Conservation (phyloP, 306 rosid species). For the Lupinus albus region DNA sequence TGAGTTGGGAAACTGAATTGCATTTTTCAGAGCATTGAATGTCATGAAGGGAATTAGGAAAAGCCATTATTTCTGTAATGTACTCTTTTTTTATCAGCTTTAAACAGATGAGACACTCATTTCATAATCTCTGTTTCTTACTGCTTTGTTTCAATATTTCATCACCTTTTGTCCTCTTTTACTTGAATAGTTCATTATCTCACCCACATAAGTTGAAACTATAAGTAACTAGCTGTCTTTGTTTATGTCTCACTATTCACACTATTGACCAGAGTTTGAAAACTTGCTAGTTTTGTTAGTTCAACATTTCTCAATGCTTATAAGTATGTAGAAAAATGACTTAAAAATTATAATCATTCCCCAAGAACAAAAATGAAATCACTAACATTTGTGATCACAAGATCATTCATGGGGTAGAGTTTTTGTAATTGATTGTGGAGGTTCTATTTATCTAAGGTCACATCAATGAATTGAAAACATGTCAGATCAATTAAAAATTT, state of each 20-base stretch:
- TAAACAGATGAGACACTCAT: conserved; percentile 29
- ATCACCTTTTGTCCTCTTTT: conserved; percentile 2
- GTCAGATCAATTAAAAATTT: too few relatives aligned
- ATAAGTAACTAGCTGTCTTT: conserved; percentile 39
- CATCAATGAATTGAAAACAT: too few relatives aligned
- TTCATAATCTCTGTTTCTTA: conserved; percentile 28
- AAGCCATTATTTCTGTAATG: conserved; percentile 43
- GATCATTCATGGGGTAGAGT: conserved; percentile 45
- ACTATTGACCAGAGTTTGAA: conserved; percentile 23
- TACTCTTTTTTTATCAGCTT: conserved; percentile 42
- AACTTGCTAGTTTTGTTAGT: conserved; percentile 33
- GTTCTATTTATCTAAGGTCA: conserved; percentile 35
- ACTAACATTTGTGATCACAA: conserved; percentile 49
- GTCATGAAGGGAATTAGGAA: conserved; percentile 44
- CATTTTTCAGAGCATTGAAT: conserved; percentile 46
- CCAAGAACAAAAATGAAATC: conserved; percentile 42
- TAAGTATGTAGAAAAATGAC: neutral
- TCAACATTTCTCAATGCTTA: conserved; percentile 4
- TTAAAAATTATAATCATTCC: neutral
- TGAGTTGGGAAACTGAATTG: conserved; percentile 39
- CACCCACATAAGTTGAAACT: conserved; percentile 38
- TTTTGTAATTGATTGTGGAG: conserved; percentile 40
- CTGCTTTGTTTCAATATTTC: conserved; percentile 9
- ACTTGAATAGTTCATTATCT: conserved; percentile 33
- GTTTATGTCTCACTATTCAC: conserved; percentile 38